Evolutionary conservation across 352 stramenopile species (phyloP).

Genomic region (Globisporangium nunn): DNA sequence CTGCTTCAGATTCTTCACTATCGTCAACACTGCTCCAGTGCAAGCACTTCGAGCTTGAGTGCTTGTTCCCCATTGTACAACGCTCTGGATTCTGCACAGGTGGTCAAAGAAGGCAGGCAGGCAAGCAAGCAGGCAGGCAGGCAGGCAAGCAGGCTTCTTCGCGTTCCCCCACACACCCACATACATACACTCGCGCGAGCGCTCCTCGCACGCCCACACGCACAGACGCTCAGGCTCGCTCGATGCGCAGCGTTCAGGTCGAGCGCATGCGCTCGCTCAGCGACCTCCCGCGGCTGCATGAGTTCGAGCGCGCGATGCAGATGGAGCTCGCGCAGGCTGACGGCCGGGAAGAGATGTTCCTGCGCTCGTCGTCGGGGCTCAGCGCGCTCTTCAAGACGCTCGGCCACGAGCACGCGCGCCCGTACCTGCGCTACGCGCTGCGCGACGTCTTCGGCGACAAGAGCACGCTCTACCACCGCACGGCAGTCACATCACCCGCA

Average conservation of each 20-base stretch:
- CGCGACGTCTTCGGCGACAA: slow-evolving; percentile 69
- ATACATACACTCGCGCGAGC: not conserved
- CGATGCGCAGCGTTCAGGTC: slow-evolving; percentile 9
- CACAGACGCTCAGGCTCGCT: too few relatives aligned
- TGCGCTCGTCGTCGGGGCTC: slow-evolving; percentile 69
- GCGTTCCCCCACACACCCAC: not conserved
- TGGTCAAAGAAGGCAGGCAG: not conserved
- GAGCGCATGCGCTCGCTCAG: slow-evolving; percentile 15
- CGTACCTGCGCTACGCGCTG: slow-evolving; percentile 80
- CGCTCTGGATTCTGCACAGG: slow-evolving; percentile 1
- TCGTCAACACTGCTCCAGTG: too few relatives aligned
- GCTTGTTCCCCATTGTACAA: not conserved
- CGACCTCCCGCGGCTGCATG: slow-evolving; percentile 55
- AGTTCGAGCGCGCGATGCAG: slow-evolving; percentile 62
- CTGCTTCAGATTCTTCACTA: too few relatives aligned
- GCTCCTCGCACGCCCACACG: not conserved
- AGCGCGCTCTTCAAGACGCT: slow-evolving; percentile 66
- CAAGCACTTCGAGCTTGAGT: too few relatives aligned
- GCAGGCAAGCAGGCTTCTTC: not conserved
- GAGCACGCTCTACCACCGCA: slow-evolving; percentile 44
- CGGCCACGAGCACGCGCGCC: slow-evolving; percentile 52
- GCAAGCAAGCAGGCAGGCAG: not conserved
- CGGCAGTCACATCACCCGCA: slow-evolving; percentile 15
- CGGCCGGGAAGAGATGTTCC: slow-evolving; percentile 70
- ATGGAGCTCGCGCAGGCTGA: slow-evolving; percentile 49